phyloP scores from a whole-genome alignment of 2,329 filamentous ascomycete genomes.

The Botryosphaeria dothidea region DNA sequence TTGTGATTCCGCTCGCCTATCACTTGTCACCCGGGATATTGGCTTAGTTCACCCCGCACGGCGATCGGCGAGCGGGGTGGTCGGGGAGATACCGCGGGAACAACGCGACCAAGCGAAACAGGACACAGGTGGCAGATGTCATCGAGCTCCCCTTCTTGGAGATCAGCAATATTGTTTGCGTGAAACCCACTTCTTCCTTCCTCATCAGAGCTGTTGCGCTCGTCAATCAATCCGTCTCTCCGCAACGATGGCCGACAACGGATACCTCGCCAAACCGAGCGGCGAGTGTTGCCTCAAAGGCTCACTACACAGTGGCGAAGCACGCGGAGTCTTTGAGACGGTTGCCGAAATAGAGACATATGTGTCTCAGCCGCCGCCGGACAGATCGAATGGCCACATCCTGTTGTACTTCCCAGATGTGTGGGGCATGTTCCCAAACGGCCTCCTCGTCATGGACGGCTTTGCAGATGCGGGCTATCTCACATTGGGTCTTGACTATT shows the following conservation, averaged over 20 bases:
- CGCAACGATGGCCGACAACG: neutral
- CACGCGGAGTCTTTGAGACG: slow-evolving; percentile 36
- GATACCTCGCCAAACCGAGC: slow-evolving; percentile 33
- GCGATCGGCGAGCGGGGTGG: no score
- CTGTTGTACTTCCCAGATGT: slow-evolving; percentile 51
- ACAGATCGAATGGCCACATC: slow-evolving; percentile 43
- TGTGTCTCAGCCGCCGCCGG: slow-evolving; percentile 30
- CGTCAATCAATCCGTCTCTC: neutral
- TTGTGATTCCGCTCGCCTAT: no score
- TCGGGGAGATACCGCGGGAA: no score
- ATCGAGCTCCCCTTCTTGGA: no score
- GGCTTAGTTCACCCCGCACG: no score
- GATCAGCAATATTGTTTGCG: no score
- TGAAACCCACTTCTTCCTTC: no score
- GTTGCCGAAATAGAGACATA: slow-evolving; percentile 44
- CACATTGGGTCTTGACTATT: slow-evolving; percentile 49
- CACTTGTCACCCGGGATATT: no score
- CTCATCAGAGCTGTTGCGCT: neutral
- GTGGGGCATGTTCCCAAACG: slow-evolving; percentile 47
- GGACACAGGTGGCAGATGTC: no score
- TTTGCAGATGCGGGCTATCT: slow-evolving; percentile 49
- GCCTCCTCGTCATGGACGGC: slow-evolving; percentile 48
- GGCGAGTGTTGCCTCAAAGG: slow-evolving; percentile 45
- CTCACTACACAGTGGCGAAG: slow-evolving; percentile 41
- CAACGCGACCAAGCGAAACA: no score